These are phyloP conservation scores for Chytriomyces hyalinus DNA, from an alignment of 192 early-diverging fungal genomes.

Conservation along the genomic window DNA sequence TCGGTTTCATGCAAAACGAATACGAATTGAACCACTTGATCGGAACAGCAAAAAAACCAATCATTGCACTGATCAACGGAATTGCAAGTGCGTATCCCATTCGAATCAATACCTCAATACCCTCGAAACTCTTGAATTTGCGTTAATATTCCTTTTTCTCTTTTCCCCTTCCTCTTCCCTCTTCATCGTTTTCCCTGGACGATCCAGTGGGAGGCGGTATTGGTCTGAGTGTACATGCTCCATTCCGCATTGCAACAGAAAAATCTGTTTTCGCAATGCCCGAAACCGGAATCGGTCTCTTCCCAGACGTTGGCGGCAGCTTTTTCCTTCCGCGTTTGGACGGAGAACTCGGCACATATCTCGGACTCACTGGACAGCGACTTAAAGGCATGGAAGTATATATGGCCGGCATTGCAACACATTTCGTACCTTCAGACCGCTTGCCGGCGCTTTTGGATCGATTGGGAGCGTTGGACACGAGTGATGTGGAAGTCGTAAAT, in stretches of 20 bases:
- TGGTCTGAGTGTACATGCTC: conserved; percentile 89
- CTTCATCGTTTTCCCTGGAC: not conserved
- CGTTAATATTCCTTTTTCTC: not conserved
- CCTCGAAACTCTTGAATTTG: not conserved
- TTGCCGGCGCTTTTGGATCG: conserved; percentile 78
- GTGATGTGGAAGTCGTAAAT: conserved; percentile 81
- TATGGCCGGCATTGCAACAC: conserved; percentile 88
- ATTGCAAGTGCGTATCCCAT: conserved; percentile 46
- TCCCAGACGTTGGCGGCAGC: conserved; percentile 92
- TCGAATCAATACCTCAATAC: not conserved
- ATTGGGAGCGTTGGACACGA: conserved; percentile 76
- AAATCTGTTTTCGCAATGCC: conserved; percentile 95
- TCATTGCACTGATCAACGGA: conserved; percentile 83
- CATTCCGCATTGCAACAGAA: conserved; percentile 95
- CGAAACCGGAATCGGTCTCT: conserved; percentile 92
- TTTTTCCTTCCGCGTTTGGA: conserved; percentile 93
- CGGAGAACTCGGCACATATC: conserved; percentile 85
- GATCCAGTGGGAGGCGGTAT: conserved; percentile 92
- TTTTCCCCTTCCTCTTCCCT: not conserved
- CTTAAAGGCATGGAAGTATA: conserved; percentile 80
- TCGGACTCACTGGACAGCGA: conserved; percentile 82
- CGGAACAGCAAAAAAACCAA: conserved; percentile 83
- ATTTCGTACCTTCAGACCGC: conserved; percentile 88
- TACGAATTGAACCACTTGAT: conserved; percentile 92
- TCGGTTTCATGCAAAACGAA: conserved; percentile 88